Base-by-base conservation (phyloP, 2,329 filamentous ascomycete genomes). In the Microcera coccophila region DNA sequence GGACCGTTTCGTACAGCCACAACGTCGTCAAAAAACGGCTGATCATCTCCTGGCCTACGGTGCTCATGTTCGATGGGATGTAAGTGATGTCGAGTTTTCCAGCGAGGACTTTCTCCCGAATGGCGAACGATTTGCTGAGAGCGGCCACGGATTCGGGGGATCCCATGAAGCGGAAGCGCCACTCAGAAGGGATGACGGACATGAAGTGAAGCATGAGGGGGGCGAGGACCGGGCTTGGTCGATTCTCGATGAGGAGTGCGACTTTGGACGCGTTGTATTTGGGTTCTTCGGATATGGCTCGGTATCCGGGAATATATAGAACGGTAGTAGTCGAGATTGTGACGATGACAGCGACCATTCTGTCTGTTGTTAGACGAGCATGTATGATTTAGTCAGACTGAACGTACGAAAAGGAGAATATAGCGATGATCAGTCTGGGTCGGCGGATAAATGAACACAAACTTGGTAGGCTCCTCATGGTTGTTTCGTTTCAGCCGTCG, bases 81-180 rank as follows among this genome's bases (percentile, higher is more conserved):
- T 67, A 69, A 2, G 66, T 72, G 15, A 79, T 62, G 42, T 76
- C 72, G 10, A 78, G 65, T 58, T 76, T 78, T 29, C 70, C 71
- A 2, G 62, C 44, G 15, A 45, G 49, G 24, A 70, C 64, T 34
- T 72, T 67, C 47, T 68, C 58, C 9, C 68, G 68, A 56, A 77
- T 71, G 31, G 74, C 71, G 12, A 68, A 59, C 21, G 67, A 71
- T 40, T 52, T 36, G 58, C 75, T 75, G 54, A 78, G 56, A 47
- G 53, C 53, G 26, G 62, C 61, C 20, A 78, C 69, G 7, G 71
- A 73, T 38, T 68, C 65, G 17, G 57, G 21, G 12, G 71, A 75
- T 41, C 76, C 75, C 68, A 78, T 75, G 65, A 78, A 78, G 31
- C 70, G 68, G 62, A 78, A 77, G 21, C 69, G 71, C 76, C 76